Conservation (phyloP, 1,284 basidiomycete species). For the Malassezia restricta region DNA sequence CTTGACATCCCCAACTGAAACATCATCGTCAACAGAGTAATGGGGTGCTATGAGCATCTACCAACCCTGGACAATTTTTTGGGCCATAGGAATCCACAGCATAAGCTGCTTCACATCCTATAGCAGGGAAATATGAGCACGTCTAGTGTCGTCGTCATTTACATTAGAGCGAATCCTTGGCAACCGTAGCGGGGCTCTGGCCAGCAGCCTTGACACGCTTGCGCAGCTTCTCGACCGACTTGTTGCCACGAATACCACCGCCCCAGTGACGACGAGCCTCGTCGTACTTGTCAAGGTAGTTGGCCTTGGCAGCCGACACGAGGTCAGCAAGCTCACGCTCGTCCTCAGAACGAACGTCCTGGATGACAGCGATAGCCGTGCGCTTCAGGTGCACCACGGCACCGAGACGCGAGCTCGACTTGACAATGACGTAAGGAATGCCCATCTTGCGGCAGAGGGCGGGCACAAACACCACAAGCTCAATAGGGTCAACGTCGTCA, state of each 20-base stretch:
- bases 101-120: too few relatives aligned
- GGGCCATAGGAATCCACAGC: too few relatives aligned
- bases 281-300: slow-evolving; percentile 89
- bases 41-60: too few relatives aligned
- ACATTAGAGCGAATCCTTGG: slow-evolving; percentile 1
- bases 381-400: slow-evolving; percentile 98
- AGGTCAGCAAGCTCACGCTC: slow-evolving; percentile 82
- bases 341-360: slow-evolving; percentile 91
- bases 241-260: slow-evolving; percentile 85
- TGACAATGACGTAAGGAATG: slow-evolving; percentile 93
- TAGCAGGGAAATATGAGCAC: too few relatives aligned
- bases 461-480: slow-evolving; percentile 85
- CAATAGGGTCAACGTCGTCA: slow-evolving; percentile 96
- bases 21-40: too few relatives aligned
- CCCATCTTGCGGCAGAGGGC: slow-evolving; percentile 99
- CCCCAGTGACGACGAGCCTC: slow-evolving; percentile 85
- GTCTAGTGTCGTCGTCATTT: not conserved
- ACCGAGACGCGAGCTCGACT: slow-evolving; percentile 89
- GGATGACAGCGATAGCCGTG: slow-evolving; percentile 73
- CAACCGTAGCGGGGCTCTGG: slow-evolving; percentile 4
- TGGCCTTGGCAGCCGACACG: slow-evolving; percentile 86
- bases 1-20: too few relatives aligned
- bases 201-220: slow-evolving; percentile 87
- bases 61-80: too few relatives aligned
- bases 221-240: slow-evolving; percentile 79